Evolutionary conservation across 2,329 filamentous ascomycete genomes (phyloP), one percentile per base, ranked within the genome.

Genomic region (Monilinia aucupariae): DNA sequence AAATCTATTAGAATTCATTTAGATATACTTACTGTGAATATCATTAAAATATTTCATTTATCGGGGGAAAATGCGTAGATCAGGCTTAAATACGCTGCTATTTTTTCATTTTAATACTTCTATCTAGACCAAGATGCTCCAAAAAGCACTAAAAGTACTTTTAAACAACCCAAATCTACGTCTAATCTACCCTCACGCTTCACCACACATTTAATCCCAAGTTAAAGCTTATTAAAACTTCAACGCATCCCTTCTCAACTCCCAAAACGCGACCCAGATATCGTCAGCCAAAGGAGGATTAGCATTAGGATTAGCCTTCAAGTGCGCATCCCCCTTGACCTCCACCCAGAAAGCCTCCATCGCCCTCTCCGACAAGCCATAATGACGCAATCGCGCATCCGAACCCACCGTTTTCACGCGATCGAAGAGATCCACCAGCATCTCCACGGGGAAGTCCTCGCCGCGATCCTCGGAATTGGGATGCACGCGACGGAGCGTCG

Each of bases 401-500:
- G 41, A 12, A 10, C 53, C 53, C 12, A 22, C 13, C 22, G 34
- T 10, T 7, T 34, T 56, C 5, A 34, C 12, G 2, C 43, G n/a
- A 34, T 56, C 30, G 43, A 56, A 56, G 12, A 56, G 45, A 34
- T 56, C 27, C 0, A 32, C 27, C 4, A 56, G 9, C 53, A 56
- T 56, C 0, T 56, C 53, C 2, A 12, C 20, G 6, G 43, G 53
- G 8, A 56, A 47, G 4, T 56, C 41, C 20, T 47, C 27, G 8
- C 53, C 53, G 1, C 45, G 2, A 3, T 56, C 41, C 20, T 34
- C 41, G 3, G 53, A 27, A 1, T 34, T n/a, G 4, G 53, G 53
- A 17, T 56, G 41, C 15, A 56, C n/a, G n/a, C 53, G 53, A 34
- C 41, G 53, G 1, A 56, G 53, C 9, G 53, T 56, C 15, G 41